Evolutionary conservation across 148 eudicot species (phyloP), one percentile per base, ranked within the genome.

Genomic region (Bassia scoparia): DNA sequence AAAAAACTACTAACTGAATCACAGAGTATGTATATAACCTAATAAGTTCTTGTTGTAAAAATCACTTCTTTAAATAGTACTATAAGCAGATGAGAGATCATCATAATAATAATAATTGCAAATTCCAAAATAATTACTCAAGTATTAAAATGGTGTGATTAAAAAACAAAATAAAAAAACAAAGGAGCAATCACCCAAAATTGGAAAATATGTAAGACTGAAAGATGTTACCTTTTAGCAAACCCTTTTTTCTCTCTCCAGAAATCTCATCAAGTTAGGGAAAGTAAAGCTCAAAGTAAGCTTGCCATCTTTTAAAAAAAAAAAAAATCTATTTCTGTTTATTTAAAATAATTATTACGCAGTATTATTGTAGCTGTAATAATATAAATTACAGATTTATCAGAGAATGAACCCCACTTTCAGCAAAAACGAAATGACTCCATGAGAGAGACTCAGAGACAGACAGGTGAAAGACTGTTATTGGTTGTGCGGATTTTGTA

Each of bases 191-290:
- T 2, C 46, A 30, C 50, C 62, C 72, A 61, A 52, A 71, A 33
- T 15, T 68, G 21, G 68, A 43, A 46, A 66, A 56, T 52, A 30
- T 4, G 18, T 17, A 10, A 43, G 29, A 29, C 4, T 17, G 20
- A 30, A 29, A 73, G 30, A 15, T 79, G 34, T 30, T 61, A 74
- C 81, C 81, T 79, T 66, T 79, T 72, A 71, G 61, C 62, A 33
- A 20, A 24, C 9, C 13, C 4, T 2, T 8, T 20, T 31, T 49
- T 68, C 59, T 56, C 65, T 26, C 41, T 50, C 63, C 43, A 38
- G 52, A 74, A 79, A 44, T 21, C 48, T 30, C 60, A 68, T 23
- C 38, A 53, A 43, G 38, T 66, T 52, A 38, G 48, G 63, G 68
- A 20, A 74, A 61, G 46, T 34, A 74, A 74, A 68, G 74, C 64